phyloP scores from a whole-genome alignment of 2,329 filamentous ascomycete genomes.

The Phialocephala subalpina region DNA sequence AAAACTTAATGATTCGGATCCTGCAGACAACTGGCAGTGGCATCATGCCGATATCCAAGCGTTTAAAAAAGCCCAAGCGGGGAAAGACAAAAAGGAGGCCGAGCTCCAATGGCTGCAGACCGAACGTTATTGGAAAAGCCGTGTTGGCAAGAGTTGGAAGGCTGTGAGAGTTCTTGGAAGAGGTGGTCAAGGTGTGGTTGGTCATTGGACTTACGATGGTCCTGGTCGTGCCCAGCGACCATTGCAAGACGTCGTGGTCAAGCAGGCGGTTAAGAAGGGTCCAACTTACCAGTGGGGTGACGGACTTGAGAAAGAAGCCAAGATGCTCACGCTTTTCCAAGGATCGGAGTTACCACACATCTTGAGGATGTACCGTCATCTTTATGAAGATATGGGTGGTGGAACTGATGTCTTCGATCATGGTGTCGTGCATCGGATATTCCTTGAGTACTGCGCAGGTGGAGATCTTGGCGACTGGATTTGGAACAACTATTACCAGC shows the following conservation, averaged over 20 bases:
- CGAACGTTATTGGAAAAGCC: conserved; percentile 13
- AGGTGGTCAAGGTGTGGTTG: conserved; percentile 26
- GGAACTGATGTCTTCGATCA: conserved; percentile 2
- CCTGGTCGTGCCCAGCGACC: conserved; percentile 11
- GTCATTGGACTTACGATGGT: conserved; percentile 27
- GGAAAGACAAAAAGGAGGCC: background rate
- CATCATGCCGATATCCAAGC: background rate
- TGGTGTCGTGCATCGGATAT: conserved; percentile 27
- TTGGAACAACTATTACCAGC: background rate
- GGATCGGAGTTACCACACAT: conserved; percentile 19
- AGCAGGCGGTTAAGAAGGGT: conserved; percentile 14
- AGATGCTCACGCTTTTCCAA: conserved; percentile 10
- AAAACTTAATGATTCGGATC: background rate
- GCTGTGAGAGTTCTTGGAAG: conserved; percentile 8
- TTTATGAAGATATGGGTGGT: conserved; percentile 25
- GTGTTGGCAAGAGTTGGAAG: conserved; percentile 19
- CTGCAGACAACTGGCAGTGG: conserved; percentile 11
- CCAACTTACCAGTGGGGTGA: background rate
- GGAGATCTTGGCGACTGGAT: conserved; percentile 20
- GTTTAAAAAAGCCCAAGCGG: background rate
- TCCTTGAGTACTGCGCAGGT: conserved; percentile 25
- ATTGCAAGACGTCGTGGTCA: conserved; percentile 27
- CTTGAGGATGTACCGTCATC: conserved; percentile 24
- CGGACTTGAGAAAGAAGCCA: conserved; percentile 18
- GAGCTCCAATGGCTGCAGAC: conserved; percentile 3